Evolutionary conservation across 257 asterid genomes (phyloP).

Genomic region (Scutellaria galericulata): DNA sequence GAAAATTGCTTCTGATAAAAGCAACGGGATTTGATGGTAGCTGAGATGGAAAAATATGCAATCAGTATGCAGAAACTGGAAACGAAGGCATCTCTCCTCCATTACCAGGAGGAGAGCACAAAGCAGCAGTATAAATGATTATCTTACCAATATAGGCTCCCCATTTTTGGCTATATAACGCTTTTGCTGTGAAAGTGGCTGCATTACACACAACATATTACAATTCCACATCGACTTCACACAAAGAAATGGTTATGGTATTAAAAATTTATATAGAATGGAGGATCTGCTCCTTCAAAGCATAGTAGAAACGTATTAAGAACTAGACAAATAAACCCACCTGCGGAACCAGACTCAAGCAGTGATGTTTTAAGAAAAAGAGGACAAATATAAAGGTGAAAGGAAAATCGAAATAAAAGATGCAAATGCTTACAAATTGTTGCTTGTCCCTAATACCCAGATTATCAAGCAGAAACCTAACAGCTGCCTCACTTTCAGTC

Average conservation of each 20-base stretch:
- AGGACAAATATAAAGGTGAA: conserved; percentile 9
- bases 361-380: not conserved
- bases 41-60: conserved; percentile 51
- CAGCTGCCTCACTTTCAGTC: conserved; percentile 85
- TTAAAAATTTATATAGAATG: conserved; percentile 5
- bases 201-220: conserved; percentile 38
- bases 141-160: conserved; percentile 69
- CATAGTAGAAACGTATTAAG: not conserved
- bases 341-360: conserved; percentile 13
- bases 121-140: conserved; percentile 20
- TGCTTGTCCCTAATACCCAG: conserved; percentile 80
- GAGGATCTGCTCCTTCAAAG: conserved; percentile 14
- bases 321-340: conserved; percentile 2
- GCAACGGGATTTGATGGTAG: conserved; percentile 81
- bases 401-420: conserved; percentile 22
- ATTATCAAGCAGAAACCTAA: conserved; percentile 78
- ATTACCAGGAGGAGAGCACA: conserved; percentile 10
- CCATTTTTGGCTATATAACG: conserved; percentile 86
- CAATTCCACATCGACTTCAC: conserved; percentile 17
- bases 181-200: conserved; percentile 92
- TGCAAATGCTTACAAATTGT: conserved; percentile 63
- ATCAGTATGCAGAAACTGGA: conserved; percentile 28
- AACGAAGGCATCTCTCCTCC: conserved; percentile 27
- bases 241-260: conserved; percentile 8
- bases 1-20: conserved; percentile 71